Conservation (phyloP, 1,139 yeast species). For the Ogataea hybrid region DNA sequence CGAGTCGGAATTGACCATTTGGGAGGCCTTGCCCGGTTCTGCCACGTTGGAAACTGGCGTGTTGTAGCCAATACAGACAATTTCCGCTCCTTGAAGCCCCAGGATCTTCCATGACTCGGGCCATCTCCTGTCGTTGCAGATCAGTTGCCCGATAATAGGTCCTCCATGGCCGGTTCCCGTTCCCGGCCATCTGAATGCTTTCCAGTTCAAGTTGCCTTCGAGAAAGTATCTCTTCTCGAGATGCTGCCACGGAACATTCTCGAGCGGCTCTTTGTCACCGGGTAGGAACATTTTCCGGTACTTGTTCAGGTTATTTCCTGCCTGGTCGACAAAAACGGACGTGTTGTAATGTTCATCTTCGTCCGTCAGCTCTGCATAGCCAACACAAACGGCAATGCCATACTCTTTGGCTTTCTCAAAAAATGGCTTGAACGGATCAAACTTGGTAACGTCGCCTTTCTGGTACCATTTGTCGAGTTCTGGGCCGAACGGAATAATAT, state of each 20-base stretch:
- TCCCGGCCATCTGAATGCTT: constrained; percentile 27
- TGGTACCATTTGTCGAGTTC: constrained; percentile 37
- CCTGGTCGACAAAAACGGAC: constrained; percentile 30
- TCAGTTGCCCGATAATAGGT: constrained; percentile 28
- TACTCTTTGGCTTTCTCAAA: constrained; percentile 33
- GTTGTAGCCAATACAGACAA: constrained; percentile 24
- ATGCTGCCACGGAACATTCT: constrained; percentile 35
- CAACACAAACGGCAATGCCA: constrained; percentile 35
- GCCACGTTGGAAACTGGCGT: constrained; percentile 15
- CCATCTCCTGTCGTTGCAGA: constrained; percentile 41
- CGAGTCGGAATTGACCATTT: constrained; percentile 14
- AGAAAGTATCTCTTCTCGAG: constrained; percentile 36
- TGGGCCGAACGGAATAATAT: constrained; percentile 32
- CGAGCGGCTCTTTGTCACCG: constrained; percentile 32
- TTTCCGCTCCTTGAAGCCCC: constrained; percentile 24
- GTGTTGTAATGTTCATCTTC: constrained; percentile 37
- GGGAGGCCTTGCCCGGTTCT: constrained; percentile 3
- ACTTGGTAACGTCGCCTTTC: constrained; percentile 34
- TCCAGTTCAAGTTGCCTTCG: constrained; percentile 35
- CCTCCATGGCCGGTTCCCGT: constrained; percentile 18
- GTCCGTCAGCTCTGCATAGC: constrained; percentile 38
- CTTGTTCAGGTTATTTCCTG: constrained; percentile 11
- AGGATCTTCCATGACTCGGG: constrained; percentile 39
- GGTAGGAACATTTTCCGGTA: constrained; percentile 35
- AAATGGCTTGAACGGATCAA: constrained; percentile 30